Evolutionary conservation across 106 monocot species (phyloP).

Genomic region (Gastrodia elata): DNA sequence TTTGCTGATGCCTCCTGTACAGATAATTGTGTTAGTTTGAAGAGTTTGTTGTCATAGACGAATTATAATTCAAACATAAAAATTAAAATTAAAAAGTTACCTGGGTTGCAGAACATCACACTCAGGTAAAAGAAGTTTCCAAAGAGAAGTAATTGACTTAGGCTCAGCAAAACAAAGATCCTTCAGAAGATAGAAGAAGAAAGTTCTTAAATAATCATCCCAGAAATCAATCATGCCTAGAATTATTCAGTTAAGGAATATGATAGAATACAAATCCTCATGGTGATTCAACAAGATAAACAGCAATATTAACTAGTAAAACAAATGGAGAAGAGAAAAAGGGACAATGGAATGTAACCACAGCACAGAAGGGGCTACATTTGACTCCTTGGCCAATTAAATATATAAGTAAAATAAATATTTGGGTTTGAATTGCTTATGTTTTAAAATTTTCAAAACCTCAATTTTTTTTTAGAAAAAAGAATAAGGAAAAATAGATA

Average conservation of each 20-base stretch:
- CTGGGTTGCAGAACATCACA: conserved; percentile 75
- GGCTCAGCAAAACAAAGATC: conserved; percentile 87
- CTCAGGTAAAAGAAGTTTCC: conserved; percentile 74
- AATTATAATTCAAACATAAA: conserved; percentile 1
- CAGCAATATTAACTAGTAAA: background rate
- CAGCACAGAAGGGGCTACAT: too few relatives aligned
- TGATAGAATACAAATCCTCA: background rate
- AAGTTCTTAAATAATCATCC: conserved; percentile 4
- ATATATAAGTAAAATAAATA: too few relatives aligned
- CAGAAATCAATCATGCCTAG: background rate
- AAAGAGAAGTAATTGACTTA: conserved; percentile 78
- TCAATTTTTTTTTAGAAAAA: too few relatives aligned
- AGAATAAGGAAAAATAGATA: too few relatives aligned
- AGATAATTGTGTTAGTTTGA: conserved; percentile 1
- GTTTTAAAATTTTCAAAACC: too few relatives aligned
- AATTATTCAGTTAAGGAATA: background rate
- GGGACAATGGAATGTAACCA: background rate
- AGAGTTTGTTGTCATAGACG: background rate
- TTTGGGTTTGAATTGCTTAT: too few relatives aligned
- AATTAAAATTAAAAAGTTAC: conserved; percentile 17
- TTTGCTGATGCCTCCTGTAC: conserved; percentile 64
- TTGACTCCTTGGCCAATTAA: too few relatives aligned
- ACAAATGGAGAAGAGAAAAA: background rate
- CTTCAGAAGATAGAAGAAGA: conserved; percentile 23
- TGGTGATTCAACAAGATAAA: background rate